Conservation (phyloP, 352 stramenopile genomes). For the Phytopythium ostracodes region DNA sequence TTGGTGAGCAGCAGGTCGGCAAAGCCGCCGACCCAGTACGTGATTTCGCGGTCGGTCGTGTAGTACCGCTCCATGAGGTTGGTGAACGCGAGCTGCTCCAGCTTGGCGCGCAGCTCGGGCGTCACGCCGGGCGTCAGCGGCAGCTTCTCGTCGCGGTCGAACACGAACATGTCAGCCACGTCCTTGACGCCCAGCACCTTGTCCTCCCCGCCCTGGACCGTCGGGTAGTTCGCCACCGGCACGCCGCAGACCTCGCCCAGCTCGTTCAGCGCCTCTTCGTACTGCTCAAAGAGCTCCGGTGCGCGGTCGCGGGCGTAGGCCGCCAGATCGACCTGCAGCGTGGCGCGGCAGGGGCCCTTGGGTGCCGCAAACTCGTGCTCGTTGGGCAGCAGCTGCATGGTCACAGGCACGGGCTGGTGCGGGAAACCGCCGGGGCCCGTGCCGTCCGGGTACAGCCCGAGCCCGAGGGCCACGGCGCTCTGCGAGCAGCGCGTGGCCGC, state of each 20-base stretch:
- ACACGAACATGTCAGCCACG: constrained; percentile 81
- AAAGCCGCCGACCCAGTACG: constrained; percentile 83
- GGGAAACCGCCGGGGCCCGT: constrained; percentile 62
- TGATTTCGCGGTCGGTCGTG: constrained; percentile 69
- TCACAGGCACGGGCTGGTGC: constrained; percentile 74
- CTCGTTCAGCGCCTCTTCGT: constrained; percentile 48
- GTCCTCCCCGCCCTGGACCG: constrained; percentile 59
- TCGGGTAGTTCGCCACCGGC: constrained; percentile 49
- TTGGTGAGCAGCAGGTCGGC: constrained; percentile 59
- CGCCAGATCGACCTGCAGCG: constrained; percentile 44
- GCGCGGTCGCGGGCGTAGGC: constrained; percentile 54
- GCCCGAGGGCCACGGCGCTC: constrained; percentile 67
- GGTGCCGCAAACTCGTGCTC: constrained; percentile 83
- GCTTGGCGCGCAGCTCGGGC: constrained; percentile 36
- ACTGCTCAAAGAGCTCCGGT: constrained; percentile 50
- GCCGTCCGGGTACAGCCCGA: constrained; percentile 78
- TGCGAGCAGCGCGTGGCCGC: constrained; percentile 77
- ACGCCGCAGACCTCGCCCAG: constrained; percentile 61
- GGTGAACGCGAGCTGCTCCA: constrained; percentile 72
- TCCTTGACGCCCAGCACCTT: constrained; percentile 77
- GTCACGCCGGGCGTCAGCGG: constrained; percentile 48
- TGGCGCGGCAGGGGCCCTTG: constrained; percentile 63
- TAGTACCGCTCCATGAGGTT: constrained; percentile 88
- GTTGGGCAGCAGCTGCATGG: constrained; percentile 81
- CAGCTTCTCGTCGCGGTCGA: constrained; percentile 68